A percentile compares a stretch with the other conserved stretches of the same genome.
Conservation (phyloP, 345 rosid species). For the Boechera stricta region DNA sequence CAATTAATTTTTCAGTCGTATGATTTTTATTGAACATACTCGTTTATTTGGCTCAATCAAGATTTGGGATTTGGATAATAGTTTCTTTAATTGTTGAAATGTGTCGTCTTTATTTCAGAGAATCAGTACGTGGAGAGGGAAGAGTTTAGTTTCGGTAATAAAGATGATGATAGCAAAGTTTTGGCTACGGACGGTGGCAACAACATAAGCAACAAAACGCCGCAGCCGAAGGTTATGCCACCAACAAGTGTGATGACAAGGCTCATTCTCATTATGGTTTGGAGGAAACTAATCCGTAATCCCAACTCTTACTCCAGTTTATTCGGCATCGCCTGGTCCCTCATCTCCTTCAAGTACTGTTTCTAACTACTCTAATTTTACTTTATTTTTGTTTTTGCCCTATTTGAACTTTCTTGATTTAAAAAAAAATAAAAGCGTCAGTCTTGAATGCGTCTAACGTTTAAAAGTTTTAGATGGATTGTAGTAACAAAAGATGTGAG, state of each 20-base stretch:
- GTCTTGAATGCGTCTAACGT: conserved; percentile 13
- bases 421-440: background rate
- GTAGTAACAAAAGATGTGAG: conserved; percentile 31
- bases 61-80: background rate
- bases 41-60: background rate
- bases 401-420: conserved; percentile 6
- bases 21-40: background rate
- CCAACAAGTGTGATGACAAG: conserved; percentile 98
- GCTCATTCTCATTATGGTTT: conserved; percentile 96
- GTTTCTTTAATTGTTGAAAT: background rate
- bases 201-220: conserved; percentile 44
- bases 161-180: conserved; percentile 56
- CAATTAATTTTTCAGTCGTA: background rate
- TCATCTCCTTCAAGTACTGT: conserved; percentile 81
- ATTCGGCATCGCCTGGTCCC: conserved; percentile 91
- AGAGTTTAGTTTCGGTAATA: conserved; percentile 79
- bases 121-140: conserved; percentile 72
- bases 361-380: conserved; percentile 3
- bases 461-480: background rate
- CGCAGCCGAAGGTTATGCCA: conserved; percentile 71
- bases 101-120: conserved; percentile 42
- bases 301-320: conserved; percentile 98
- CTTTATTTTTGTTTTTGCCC: background rate
- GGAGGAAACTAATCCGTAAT: conserved; percentile 99
- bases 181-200: conserved; percentile 58